Conservation (phyloP, 2,329 filamentous ascomycete genomes). For the Apiospora marii region DNA sequence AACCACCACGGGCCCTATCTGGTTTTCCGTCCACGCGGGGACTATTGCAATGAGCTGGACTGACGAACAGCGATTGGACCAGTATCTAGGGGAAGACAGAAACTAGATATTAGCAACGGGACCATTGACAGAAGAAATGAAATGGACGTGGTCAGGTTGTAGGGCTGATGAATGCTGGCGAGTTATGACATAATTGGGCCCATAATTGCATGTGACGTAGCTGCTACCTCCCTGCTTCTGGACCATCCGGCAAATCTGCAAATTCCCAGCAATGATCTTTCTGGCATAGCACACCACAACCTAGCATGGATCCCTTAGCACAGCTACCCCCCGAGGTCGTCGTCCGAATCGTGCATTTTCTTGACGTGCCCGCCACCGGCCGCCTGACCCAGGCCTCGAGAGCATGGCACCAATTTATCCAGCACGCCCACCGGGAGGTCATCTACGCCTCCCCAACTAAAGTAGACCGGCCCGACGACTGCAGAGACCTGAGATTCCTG, state of each 20-base stretch:
- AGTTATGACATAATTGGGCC: slow-evolving; percentile 18
- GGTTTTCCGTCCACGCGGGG: slow-evolving; percentile 6
- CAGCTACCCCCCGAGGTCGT: slow-evolving; percentile 34
- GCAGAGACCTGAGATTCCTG: slow-evolving; percentile 25
- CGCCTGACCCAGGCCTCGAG: slow-evolving; percentile 29
- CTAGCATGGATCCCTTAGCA: slow-evolving; percentile 30
- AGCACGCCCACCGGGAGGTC: slow-evolving; percentile 31
- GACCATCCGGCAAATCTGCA: background rate
- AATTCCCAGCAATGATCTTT: background rate
- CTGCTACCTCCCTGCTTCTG: no score
- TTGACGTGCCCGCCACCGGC: slow-evolving; percentile 28
- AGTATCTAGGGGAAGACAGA: background rate
- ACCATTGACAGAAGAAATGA: no score
- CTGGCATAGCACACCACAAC: background rate
- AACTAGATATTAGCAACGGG: background rate
- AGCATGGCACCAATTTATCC: slow-evolving; percentile 35
- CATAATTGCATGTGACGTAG: slow-evolving; percentile 20
- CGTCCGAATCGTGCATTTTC: slow-evolving; percentile 34
- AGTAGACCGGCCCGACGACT: slow-evolving; percentile 6
- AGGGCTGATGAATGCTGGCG: background rate
- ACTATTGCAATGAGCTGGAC: background rate
- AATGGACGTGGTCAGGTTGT: background rate
- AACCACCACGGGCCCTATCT: background rate
- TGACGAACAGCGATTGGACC: background rate
- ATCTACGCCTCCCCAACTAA: slow-evolving; percentile 31